Evolutionary conservation across 768 basidiomycete species (phyloP), one percentile per base, ranked within the genome.

Genomic region (Rhodosporidiobolus sp.): DNA sequence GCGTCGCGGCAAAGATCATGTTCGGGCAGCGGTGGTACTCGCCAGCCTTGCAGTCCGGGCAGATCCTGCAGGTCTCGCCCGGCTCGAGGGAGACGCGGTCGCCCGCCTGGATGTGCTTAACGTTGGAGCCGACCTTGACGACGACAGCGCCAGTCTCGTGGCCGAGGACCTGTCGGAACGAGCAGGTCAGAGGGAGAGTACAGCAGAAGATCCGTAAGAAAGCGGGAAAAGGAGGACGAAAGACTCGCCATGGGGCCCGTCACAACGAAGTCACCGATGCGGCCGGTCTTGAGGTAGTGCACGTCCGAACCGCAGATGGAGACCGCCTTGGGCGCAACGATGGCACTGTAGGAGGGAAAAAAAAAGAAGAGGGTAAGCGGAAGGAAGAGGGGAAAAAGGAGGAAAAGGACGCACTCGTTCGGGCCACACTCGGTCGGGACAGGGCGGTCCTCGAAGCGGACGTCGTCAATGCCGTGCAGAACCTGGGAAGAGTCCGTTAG

Each of bases 41-140:
- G 0, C 73, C 69, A 14, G 10, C 34, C 52, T 72, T 74, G 68
- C 73, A 85, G 28, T 88, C 87, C 80, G 43, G 10, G 64, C 94
- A 98, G 61, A 81, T 84, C 83, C 89, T 84, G 82, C 94, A 97
- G 10, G 88, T 89, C 67, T 88, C 87, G 46, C 78, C 78, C 22
- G 78, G 74, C 63, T 98, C 95, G 80, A 97, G 85, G 34, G 94
- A 91, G 62, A 97, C 94, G 62, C 89, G 87, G 78, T 94, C 91
- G 14, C 94, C 94, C 22, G 86, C 83, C 80, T 90, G 89, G 72
- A 94, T 82, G 79, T 88, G 83, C 78, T 86, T 90, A 64, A 94
- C 91, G 50, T 86, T 85, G 34, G 86, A 80, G 19, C 94, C 93
- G 68, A 92, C 91, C 76, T 88, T 89, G 66, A 82, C 83, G 62